Conservation (phyloP, 805 yeast species). For the Kodamaea fukazawae region DNA sequence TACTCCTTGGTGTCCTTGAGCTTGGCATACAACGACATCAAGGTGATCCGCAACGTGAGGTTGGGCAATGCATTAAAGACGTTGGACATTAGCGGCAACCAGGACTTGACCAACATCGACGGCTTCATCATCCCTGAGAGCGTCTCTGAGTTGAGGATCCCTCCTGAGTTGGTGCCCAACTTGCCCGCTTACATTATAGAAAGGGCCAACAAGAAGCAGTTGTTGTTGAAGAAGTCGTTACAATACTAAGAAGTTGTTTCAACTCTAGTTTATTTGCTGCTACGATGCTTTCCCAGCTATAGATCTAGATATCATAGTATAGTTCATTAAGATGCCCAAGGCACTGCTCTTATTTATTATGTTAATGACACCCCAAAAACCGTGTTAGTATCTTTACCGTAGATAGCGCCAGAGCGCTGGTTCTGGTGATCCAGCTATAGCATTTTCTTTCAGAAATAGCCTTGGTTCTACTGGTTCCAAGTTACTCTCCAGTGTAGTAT, state of each 20-base stretch:
- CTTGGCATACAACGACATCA: constrained; percentile 39
- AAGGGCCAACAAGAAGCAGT: constrained; percentile 35
- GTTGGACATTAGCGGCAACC: constrained; percentile 42
- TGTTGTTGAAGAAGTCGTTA: constrained; percentile 29
- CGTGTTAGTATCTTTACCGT: too few relatives aligned
- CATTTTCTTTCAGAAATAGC: too few relatives aligned
- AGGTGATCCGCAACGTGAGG: constrained; percentile 33
- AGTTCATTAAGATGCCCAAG: too few relatives aligned
- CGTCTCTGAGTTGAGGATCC: constrained; percentile 34
- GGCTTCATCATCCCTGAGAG: constrained; percentile 37
- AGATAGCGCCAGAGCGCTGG: too few relatives aligned
- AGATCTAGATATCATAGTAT: too few relatives aligned
- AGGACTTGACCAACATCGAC: constrained; percentile 37
- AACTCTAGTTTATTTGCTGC: too few relatives aligned
- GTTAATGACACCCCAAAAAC: too few relatives aligned
- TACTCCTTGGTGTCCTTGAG: constrained; percentile 27
- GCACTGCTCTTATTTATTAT: too few relatives aligned
- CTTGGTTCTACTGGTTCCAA: too few relatives aligned
- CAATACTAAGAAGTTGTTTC: constrained; percentile 15
- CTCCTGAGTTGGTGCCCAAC: constrained; percentile 32
- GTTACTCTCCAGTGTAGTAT: too few relatives aligned
- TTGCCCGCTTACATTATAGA: constrained; percentile 39
- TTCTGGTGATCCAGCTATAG: too few relatives aligned
- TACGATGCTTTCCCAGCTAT: too few relatives aligned
- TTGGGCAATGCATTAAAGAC: constrained; percentile 33